phyloP scores from a whole-genome alignment of 2,329 filamentous ascomycete genomes.

The Colletotrichum gloeosporioides region DNA sequence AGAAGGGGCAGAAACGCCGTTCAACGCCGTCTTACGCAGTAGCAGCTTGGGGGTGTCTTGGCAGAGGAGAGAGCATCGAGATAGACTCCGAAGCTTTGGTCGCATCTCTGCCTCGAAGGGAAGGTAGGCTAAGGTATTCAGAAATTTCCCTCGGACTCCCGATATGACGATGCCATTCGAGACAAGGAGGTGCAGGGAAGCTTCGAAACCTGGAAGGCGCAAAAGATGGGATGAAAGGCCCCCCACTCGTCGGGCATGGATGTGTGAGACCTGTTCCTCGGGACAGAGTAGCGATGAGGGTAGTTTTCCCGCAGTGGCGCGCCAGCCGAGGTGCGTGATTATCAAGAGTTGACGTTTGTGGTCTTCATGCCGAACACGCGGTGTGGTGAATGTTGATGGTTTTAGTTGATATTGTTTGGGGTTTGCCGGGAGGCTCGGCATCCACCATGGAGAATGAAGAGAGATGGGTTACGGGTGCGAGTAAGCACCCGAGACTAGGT shows the following conservation, averaged over 20 bases:
- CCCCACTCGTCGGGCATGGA: background rate
- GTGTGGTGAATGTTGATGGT: background rate
- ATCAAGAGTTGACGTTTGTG: background rate
- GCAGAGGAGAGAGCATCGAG: background rate
- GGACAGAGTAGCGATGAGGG: background rate
- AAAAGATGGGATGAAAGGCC: background rate
- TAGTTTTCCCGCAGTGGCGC: background rate
- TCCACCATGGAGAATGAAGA: background rate
- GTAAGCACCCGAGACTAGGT: background rate
- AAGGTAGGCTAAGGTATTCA: background rate
- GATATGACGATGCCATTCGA: background rate
- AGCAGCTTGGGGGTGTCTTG: conserved; percentile 5
- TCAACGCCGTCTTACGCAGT: conserved; percentile 11
- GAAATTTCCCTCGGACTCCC: conserved; percentile 1
- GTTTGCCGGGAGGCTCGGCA: background rate
- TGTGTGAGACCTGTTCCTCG: background rate
- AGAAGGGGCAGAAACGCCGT: conserved; percentile 1
- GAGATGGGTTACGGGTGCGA: background rate
- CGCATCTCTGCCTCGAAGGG: background rate
- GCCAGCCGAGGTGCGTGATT: background rate
- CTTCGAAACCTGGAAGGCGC: background rate
- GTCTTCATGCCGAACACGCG: background rate
- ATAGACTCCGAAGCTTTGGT: background rate
- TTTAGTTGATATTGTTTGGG: background rate
- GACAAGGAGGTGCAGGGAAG: background rate